Conservation (phyloP, 2,329 filamentous ascomycete species). For the Knoxdaviesia proteae region DNA sequence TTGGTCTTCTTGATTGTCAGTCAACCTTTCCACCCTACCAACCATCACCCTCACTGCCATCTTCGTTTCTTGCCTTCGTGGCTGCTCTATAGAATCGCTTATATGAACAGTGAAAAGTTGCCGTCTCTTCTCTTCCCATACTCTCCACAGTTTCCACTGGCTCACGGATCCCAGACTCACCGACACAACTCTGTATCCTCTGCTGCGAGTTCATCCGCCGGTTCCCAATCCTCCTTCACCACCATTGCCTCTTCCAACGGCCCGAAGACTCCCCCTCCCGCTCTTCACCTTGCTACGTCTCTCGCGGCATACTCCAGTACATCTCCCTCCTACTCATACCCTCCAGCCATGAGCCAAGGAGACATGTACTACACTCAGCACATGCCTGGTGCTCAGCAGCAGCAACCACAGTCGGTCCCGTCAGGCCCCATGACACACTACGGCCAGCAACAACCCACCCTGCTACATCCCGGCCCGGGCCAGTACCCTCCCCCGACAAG, state of each 20-base stretch:
- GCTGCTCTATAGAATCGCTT: constrained; percentile 9
- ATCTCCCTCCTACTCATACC: constrained; percentile 17
- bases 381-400: constrained; percentile 57
- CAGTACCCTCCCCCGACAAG: constrained; percentile 41
- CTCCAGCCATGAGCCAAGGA: constrained; percentile 59
- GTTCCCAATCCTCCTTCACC: constrained; percentile 32
- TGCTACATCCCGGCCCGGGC: constrained; percentile 50
- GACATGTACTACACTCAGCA: constrained; percentile 77
- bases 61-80: too few relatives aligned
- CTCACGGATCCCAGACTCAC: too few relatives aligned
- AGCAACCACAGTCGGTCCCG: constrained; percentile 55
- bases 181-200: constrained; percentile 5
- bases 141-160: constrained; percentile 7
- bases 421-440: constrained; percentile 58
- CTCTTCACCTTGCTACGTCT: constrained; percentile 29
- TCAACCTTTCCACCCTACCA: too few relatives aligned
- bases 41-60: too few relatives aligned
- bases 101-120: constrained; percentile 47
- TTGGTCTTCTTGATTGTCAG: too few relatives aligned
- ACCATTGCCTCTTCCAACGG: constrained; percentile 36
- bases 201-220: constrained; percentile 26
- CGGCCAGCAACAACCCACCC: constrained; percentile 53
- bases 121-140: constrained; percentile 51
- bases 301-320: constrained; percentile 17
- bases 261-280: constrained; percentile 61